Evolutionary conservation across 2,329 filamentous ascomycete genomes (phyloP), one percentile per base, ranked within the genome.

Genomic region (Periconia macrospinosa): DNA sequence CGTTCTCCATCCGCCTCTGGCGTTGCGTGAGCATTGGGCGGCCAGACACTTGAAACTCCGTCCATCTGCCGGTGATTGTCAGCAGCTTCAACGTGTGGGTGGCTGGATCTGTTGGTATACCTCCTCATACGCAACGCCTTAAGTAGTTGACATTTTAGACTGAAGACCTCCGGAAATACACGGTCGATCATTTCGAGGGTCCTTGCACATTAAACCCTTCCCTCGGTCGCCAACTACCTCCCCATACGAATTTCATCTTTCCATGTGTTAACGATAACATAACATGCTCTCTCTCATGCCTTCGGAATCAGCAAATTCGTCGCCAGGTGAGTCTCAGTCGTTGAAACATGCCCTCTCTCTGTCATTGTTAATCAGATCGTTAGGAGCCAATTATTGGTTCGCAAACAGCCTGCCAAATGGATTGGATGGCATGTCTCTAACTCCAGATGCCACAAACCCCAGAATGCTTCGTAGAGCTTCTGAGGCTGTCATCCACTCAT

Each of bases 251-350:
- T 54, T 55, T 60, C 59, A 37, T 57, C 53, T 49, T 55, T 57
- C 57, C 59, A 60, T 55, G 57, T 23, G 46, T 52, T 56, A 53
- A 45, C 57, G 46, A 50, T 56, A 53, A 45, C 57, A 43, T 54
- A 59, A 67, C 54, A 73, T 73, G 70, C 62, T 72, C 53, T 69
- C 67, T 63, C 61, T 69, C 67, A 73, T 72, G 70, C 65, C 68
- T 69, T 59, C 68, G 57, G 67, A 68, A 61, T 61, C 67, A 41
- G 60, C 64, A 56, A 68, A 70, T 52, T 66, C 68, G 47, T 67
- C 68, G 54, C 66, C 68, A 55, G 66, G 70, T 73, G 61, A 57
- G 60, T 45, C 49, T 6, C 50, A 42, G 15, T 46, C 52, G 44
- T 18, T 23, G 23, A 19, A 51, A n/a, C 35, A 40, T 45, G 18